Base-by-base conservation (phyloP, 495 filamentous ascomycete genomes). In the Aspergillus indologenus region DNA sequence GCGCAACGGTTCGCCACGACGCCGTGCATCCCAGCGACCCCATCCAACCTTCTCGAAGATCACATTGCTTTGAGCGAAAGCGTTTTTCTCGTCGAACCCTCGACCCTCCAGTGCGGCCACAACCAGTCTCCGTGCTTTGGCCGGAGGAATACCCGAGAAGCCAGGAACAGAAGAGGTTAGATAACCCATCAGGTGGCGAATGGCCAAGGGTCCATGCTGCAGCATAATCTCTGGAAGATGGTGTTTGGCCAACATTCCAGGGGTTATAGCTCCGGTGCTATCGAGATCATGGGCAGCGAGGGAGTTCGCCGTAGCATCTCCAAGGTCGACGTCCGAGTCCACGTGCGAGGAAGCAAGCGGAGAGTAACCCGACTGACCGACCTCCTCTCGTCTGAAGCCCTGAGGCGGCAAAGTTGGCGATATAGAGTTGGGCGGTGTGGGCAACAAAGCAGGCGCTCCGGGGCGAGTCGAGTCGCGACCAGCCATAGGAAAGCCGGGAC, bases 31-130 rank as follows among this genome's bases (percentile, higher is more conserved):
- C 94, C 94, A 98, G 48, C 91, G 86, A 50, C 94, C 94, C 94
- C 94, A 98, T 58, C 94, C 94, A 58, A 96, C 88, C 76, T 98
- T 98, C 70, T 95, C 89, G 65, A 97, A 98, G 63, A 88, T 81
- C 54, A 98, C 89, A 54, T 93, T 89, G 63, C 88, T 86, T 54
- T 87, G 74, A 12, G 72, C 59, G 45, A 87, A 79, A 53, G 87
- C 90, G 43, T 84, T 83, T 63, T 85, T 83, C 56, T 79, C 81
- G 31, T 81, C 82, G 45, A 74, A 81, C 59, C 86, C 86, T 60
- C 87, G 85, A 64, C 86, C 83, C 74, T 96, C 91, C 34, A 96
- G 71, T 29, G 91, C 92, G 20, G 84, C 87, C 19, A 95, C 92
- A 3, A 96, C 90, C 40, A 96, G 76, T 68, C 94, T 85, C 64